phyloP scores from a whole-genome alignment of 2,329 filamentous ascomycete genomes.

The Hymenoscyphus occultus region DNA sequence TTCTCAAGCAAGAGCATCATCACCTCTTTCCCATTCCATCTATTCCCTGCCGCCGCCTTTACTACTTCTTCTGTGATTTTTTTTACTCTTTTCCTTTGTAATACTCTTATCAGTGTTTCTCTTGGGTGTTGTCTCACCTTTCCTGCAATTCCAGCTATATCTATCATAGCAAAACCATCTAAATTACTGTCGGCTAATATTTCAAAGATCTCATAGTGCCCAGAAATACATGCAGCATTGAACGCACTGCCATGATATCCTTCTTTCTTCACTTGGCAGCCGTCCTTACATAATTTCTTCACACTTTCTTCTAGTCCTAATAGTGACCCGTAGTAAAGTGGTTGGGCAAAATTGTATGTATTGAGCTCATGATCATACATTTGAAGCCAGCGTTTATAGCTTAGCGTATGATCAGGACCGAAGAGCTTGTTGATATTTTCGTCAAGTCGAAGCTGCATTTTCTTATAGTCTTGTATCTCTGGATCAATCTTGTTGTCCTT shows the following conservation, averaged over 20 bases:
- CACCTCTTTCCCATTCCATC: background rate
- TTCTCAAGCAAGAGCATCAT: background rate
- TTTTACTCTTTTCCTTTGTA: background rate
- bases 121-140: too few relatives aligned
- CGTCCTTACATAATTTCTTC: background rate
- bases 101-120: background rate
- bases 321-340: background rate
- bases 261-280: background rate
- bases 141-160: too few relatives aligned
- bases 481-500: too few relatives aligned
- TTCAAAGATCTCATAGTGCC: background rate
- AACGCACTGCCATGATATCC: background rate
- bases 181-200: too few relatives aligned
- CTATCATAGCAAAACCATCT: too few relatives aligned
- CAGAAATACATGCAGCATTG: background rate
- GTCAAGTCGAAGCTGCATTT: background rate
- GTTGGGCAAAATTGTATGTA: background rate
- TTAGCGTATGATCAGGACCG: background rate
- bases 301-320: background rate
- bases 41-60: background rate
- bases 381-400: background rate
- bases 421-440: background rate
- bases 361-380: background rate
- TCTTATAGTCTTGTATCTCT: background rate
- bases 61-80: background rate